Conservation (phyloP, 2,329 filamentous ascomycete genomes). For the Davidsoniella australis region DNA sequence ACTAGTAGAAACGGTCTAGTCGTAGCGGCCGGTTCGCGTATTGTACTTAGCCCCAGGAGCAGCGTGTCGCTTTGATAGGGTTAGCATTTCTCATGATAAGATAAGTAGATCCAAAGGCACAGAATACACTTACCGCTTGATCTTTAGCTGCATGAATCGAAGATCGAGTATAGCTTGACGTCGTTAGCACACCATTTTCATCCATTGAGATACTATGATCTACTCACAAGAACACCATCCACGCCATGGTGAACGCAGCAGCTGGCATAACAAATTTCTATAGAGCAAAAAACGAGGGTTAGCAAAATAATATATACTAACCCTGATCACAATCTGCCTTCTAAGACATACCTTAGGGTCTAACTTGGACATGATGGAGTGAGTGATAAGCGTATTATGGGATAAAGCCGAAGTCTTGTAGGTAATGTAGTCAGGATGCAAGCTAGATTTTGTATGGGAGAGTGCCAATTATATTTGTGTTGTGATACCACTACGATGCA, state of each 20-base stretch:
- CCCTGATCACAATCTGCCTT: not conserved
- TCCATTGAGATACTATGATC: not conserved
- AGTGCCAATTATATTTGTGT: not conserved
- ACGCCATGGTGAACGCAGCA: conserved; percentile 37
- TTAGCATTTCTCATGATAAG: conserved; percentile 2
- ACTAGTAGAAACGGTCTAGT: not conserved
- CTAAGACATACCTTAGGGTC: conserved; percentile 12
- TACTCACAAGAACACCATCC: conserved; percentile 29
- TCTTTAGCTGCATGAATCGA: conserved; percentile 24
- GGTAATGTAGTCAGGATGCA: not conserved
- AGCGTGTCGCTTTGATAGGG: not conserved
- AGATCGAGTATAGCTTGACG: conserved; percentile 23
- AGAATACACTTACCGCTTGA: conserved; percentile 18
- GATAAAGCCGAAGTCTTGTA: not conserved
- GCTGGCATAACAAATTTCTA: conserved; percentile 27
- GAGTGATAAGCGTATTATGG: not conserved
- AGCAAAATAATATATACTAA: not conserved
- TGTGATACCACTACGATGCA: not conserved
- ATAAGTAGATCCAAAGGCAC: not conserved
- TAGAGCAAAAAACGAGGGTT: not conserved
- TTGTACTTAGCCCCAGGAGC: conserved; percentile 2
- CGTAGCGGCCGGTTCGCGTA: conserved; percentile 4
- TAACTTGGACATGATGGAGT: conserved; percentile 11
- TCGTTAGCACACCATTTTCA: not conserved
- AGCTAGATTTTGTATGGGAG: not conserved